phyloP scores from a whole-genome alignment of 768 basidiomycete species.

The Russula vinacea region DNA sequence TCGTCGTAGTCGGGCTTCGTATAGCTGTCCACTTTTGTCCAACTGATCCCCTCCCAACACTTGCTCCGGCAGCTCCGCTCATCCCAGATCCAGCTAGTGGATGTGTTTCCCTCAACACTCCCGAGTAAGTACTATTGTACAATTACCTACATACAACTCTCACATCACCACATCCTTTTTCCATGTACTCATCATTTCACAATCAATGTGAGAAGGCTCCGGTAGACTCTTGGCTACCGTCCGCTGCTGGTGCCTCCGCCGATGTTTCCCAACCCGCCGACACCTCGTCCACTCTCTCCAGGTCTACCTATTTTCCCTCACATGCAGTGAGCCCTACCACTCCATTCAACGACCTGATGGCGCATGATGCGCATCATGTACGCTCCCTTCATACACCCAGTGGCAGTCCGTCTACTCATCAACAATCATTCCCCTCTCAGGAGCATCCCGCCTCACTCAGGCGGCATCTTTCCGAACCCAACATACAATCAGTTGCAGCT shows the following conservation, averaged over 20 bases:
- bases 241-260: conserved; percentile 14
- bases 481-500: conserved; percentile 4
- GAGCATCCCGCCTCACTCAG: too few relatives aligned
- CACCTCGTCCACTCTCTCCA: not conserved
- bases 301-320: conserved; percentile 1
- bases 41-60: conserved; percentile 2
- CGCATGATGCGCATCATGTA: conserved; percentile 20
- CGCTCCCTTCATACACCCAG: conserved; percentile 16
- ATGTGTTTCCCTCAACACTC: conserved; percentile 14
- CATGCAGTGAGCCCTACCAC: not conserved
- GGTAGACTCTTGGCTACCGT: conserved; percentile 20
- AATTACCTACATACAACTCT: conserved; percentile 26
- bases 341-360: not conserved
- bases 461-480: conserved; percentile 23
- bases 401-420: conserved; percentile 7
- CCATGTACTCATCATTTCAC: conserved; percentile 24
- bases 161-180: conserved; percentile 14
- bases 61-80: not conserved
- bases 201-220: conserved; percentile 22
- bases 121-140: too few relatives aligned
- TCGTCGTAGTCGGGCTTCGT: conserved; percentile 7
- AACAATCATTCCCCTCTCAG: conserved; percentile 11
- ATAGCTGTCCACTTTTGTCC: conserved; percentile 16
- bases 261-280: conserved; percentile 17
- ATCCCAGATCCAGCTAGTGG: not conserved